Base-by-base conservation (phyloP, 805 yeast species). In the Lipomyces spencermartinsiae region DNA sequence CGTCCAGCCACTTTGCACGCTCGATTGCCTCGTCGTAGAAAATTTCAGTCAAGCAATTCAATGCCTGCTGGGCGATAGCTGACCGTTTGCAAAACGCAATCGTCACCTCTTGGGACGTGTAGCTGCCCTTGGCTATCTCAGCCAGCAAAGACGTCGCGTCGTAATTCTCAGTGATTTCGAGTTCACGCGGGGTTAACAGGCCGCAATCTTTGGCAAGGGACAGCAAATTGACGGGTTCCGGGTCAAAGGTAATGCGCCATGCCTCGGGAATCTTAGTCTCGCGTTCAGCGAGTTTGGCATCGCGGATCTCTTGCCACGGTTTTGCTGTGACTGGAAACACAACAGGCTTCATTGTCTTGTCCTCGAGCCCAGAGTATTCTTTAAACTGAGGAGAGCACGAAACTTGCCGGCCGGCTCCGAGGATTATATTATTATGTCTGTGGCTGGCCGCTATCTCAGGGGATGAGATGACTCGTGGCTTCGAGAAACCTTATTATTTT, bases 11-110 rank as follows among this genome's bases (percentile, higher is more conserved):
- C 71, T 82, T 77, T 4, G 92, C 92, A 66, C 83, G 80, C 66
- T 80, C 79, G 63, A 88, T 78, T 10, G 91, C 93, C 67, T 85
- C 84, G 8, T 85, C 87, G 53, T 85, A 79, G 76, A 89, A 87
- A n/a, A 77, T 66, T 65, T 78, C 81, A 2, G 81, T 74, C 49
- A 62, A 79, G 74, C 67, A 78, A 63, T 78, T 83, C 46, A 65
- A 73, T 64, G 87, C 76, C 71, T 87, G 90, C 70, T 86, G 89
- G 0, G 87, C 87, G 35, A 86, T 76, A 2, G 87, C 81, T 2
- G 89, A 85, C 56, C 90, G 77, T 71, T 71, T 87, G 69, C 87
- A 83, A 74, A 83, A 87, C 0, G 90, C 89, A 7, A 75, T 76
- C 0, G 85, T 78, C 1, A 87, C 87, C 46, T 83, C 82, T 0